These are phyloP conservation scores for Amborella trichopoda DNA, from an alignment of 164 flowering plant species.

Conservation along the genomic window DNA sequence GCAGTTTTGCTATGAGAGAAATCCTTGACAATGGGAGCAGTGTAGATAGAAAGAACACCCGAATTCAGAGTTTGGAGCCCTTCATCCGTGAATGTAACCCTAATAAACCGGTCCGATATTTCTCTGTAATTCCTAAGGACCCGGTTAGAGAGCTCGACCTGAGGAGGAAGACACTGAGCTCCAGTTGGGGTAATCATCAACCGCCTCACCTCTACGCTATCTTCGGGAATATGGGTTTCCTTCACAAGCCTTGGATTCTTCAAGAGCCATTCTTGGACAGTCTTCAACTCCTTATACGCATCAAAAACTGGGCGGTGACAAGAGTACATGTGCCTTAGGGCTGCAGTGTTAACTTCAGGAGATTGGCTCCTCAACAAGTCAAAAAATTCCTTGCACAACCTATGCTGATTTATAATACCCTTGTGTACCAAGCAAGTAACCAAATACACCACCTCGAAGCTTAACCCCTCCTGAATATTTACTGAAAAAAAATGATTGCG, in stretches of 20 bases:
- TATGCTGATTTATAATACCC: constrained; percentile 64
- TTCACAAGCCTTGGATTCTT: constrained; percentile 52
- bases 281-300: constrained; percentile 35
- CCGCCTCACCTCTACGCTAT: constrained; percentile 63
- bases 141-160: constrained; percentile 85
- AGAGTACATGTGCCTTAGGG: constrained; percentile 54
- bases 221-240: constrained; percentile 22
- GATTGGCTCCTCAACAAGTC: constrained; percentile 39
- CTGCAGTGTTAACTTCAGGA: constrained; percentile 42
- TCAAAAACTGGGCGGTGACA: constrained; percentile 50
- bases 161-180: constrained; percentile 91
- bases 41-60: constrained; percentile 36
- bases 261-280: constrained; percentile 57
- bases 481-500: constrained; percentile 52
- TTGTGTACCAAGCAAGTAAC: constrained; percentile 72
- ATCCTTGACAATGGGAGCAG: constrained; percentile 55
- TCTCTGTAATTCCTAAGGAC: constrained; percentile 61
- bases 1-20: constrained; percentile 26
- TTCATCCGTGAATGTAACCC: constrained; percentile 96
- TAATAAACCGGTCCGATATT: constrained; percentile 60
- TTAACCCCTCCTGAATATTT: constrained; percentile 27
- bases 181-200: constrained; percentile 74
- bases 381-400: constrained; percentile 51
- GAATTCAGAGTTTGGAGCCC: constrained; percentile 56
- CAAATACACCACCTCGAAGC: constrained; percentile 57